Evolutionary conservation across 2,329 filamentous ascomycete genomes (phyloP), one percentile per base, ranked within the genome.

Genomic region (Corinectria fuckeliana): DNA sequence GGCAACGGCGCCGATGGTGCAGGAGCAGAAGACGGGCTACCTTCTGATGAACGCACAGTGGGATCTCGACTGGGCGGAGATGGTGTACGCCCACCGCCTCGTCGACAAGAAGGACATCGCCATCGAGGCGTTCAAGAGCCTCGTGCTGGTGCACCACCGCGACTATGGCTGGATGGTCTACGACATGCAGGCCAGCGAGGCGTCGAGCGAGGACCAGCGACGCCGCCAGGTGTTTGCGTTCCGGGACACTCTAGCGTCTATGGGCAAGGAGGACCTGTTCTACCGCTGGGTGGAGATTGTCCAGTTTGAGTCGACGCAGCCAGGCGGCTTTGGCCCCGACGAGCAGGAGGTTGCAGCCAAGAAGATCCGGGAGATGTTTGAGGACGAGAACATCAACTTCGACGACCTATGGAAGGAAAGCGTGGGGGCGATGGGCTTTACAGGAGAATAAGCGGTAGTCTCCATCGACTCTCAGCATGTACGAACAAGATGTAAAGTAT

Each of bases 261-360:
- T 95, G 75, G 92, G 90, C 41, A 96, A 97, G 77, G 93, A 97
- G 75, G 88, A 90, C 64, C 75, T 97, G 52, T 97, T 97, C 78
- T 97, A 91, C 78, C 87, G 90, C 55, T 97, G 93, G 92, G 91
- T 97, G 48, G 93, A 97, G 79, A 85, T 96, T 71, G 88, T 97
- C 49, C 93, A 97, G 77, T 96, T 88, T 70, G 93, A 97, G 77
- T 89, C 91, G 39, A 89, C 88, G 32, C 85, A 85, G 66, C 91
- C 92, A 0, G 91, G 89, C 16, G 91, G 91, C 0, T 96, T 96
- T 71, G 91, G 89, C 1, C 79, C 82, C 0, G 90, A 93, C 72
- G 84, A 87, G 70, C 92, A 96, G 76, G 81, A 85, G 56, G 84
- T 81, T 41, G 89, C 91, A 1, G 91, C 92, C 58, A 79, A 86